These are phyloP conservation scores for Akanthomyces muscarius DNA, from an alignment of 2,329 filamentous ascomycete genomes.

Conservation along the genomic window DNA sequence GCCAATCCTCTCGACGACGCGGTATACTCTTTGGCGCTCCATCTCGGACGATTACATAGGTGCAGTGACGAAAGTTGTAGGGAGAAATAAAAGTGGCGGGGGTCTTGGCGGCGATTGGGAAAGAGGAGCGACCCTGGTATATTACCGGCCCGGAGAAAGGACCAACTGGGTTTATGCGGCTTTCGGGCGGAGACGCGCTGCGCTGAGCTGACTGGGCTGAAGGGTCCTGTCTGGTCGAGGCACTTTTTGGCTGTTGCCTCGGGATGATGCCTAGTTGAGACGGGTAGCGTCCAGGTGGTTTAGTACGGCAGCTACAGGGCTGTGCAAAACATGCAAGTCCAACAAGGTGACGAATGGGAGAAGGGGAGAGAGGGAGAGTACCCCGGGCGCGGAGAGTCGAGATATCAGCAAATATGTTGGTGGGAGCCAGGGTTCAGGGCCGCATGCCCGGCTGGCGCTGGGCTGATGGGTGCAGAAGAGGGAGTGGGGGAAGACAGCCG, in stretches of 20 bases:
- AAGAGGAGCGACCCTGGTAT: conserved; percentile 1
- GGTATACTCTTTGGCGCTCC: conserved; percentile 12
- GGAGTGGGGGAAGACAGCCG: background rate
- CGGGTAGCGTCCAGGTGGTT: background rate
- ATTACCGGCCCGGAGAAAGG: background rate
- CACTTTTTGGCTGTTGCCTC: background rate
- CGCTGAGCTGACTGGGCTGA: background rate
- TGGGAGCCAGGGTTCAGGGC: background rate
- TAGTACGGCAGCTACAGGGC: background rate
- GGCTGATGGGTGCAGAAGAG: background rate
- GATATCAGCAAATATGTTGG: conserved; percentile 7
- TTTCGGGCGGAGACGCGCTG: background rate
- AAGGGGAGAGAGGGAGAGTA: background rate
- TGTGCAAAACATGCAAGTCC: background rate
- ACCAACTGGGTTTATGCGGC: background rate
- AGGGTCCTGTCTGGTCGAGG: background rate
- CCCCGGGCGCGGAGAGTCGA: background rate
- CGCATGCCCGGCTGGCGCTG: background rate
- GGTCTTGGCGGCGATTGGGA: background rate
- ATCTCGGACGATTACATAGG: background rate
- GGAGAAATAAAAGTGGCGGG: background rate
- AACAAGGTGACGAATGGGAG: background rate
- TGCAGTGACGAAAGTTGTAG: background rate
- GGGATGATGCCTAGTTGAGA: background rate
- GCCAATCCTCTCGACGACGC: background rate